A percentile compares a stretch with the other conserved stretches of the same genome.
Evolutionary conservation across 2,329 filamentous ascomycete genomes (phyloP).

Genomic region (Cladosporium phlei): DNA sequence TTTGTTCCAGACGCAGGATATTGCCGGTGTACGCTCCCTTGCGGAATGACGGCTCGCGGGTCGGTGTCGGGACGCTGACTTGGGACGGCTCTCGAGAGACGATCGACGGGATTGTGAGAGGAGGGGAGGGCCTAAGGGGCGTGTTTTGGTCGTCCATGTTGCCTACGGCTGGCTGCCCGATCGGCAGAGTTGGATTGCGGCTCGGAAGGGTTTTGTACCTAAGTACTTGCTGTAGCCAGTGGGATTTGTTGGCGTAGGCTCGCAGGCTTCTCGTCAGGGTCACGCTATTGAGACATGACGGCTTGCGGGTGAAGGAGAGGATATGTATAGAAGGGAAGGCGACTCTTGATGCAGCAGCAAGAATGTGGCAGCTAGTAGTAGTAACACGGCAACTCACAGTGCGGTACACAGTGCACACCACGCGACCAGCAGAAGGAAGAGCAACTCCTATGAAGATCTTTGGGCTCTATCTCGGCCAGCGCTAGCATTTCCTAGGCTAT

Average conservation of each 20-base stretch:
- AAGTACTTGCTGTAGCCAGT: no score
- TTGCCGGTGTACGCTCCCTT: conserved; percentile 55
- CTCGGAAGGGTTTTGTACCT: no score
- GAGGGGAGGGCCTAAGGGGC: conserved; percentile 1
- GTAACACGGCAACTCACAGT: no score
- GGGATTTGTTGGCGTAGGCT: neutral
- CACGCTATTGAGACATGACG: neutral
- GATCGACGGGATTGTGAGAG: conserved; percentile 4
- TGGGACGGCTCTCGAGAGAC: conserved; percentile 2
- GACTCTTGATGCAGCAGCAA: no score
- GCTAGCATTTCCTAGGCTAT: no score
- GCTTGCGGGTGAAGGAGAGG: neutral
- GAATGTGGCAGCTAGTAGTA: no score
- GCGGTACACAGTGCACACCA: no score
- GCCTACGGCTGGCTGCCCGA: neutral
- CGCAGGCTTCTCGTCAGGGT: neutral
- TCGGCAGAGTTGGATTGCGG: conserved; percentile 4
- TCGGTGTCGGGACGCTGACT: conserved; percentile 13
- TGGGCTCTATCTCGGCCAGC: no score
- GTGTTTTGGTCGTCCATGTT: conserved; percentile 11
- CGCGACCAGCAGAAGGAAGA: no score
- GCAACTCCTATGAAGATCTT: no score
- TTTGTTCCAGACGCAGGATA: conserved; percentile 69
- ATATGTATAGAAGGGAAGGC: no score
- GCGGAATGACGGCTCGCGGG: conserved; percentile 13